Conservation (phyloP, 2,329 filamentous ascomycete species). For the Tolypocladium inflatum region DNA sequence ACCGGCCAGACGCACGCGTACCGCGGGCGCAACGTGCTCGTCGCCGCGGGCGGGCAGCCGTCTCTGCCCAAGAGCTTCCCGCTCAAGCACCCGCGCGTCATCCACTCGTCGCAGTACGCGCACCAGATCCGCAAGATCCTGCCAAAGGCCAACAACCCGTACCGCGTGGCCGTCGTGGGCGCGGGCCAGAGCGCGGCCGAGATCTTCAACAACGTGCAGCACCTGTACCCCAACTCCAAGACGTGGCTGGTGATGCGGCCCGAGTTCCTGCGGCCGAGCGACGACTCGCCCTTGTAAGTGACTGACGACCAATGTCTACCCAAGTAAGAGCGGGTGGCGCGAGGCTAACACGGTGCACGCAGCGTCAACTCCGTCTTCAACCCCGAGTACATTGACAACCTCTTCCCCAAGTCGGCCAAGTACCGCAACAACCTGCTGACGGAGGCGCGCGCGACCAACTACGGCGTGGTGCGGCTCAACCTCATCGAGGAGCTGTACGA, state of each 20-base stretch:
- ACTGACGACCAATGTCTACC: neutral
- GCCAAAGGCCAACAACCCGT: constrained; percentile 42
- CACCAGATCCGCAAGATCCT: constrained; percentile 53
- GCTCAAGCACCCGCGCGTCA: constrained; percentile 58
- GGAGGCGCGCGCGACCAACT: constrained; percentile 80
- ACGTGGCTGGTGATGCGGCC: constrained; percentile 74
- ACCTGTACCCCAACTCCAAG: constrained; percentile 69
- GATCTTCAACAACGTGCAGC: constrained; percentile 84
- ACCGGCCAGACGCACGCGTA: constrained; percentile 45
- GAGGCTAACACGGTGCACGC: neutral
- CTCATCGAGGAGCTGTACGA: constrained; percentile 86
- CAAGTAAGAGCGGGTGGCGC: too few relatives aligned
- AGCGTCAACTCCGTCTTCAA: constrained; percentile 97
- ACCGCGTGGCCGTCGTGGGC: constrained; percentile 76
- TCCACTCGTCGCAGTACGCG: constrained; percentile 85
- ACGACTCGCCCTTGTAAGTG: constrained; percentile 89
- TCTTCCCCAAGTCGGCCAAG: constrained; percentile 58
- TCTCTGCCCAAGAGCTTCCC: constrained; percentile 64
- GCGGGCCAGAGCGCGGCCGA: constrained; percentile 90
- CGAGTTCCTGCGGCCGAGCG: constrained; percentile 77
- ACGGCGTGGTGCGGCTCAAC: constrained; percentile 84
- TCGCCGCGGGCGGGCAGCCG: constrained; percentile 51
- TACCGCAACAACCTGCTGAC: constrained; percentile 52
- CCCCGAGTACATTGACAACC: constrained; percentile 68
- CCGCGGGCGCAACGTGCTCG: constrained; percentile 54